phyloP scores from a whole-genome alignment of 2,329 filamentous ascomycete genomes.

The Microascus cirrosus region DNA sequence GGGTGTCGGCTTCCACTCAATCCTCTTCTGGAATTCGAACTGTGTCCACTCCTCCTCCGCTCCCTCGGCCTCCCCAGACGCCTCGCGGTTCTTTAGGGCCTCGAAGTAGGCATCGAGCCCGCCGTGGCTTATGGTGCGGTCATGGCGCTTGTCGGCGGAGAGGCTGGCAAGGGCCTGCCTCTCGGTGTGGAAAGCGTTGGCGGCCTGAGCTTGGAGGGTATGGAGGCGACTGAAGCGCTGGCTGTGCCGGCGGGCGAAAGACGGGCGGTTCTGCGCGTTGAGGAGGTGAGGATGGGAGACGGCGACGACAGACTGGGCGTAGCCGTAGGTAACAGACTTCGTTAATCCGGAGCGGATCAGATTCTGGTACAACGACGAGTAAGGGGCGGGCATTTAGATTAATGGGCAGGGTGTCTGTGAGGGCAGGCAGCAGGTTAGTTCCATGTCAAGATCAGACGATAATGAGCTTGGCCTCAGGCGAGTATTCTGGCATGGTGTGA shows the following conservation, averaged over 20 bases:
- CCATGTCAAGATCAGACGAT: background rate
- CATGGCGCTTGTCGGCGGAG: conserved; percentile 41
- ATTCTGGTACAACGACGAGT: conserved; percentile 58
- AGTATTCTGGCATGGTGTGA: background rate
- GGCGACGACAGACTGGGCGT: conserved; percentile 94
- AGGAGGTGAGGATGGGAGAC: conserved; percentile 71
- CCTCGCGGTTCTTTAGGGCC: conserved; percentile 73
- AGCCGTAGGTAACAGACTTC: conserved; percentile 95
- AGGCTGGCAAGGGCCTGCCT: conserved; percentile 35
- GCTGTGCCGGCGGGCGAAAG: conserved; percentile 47
- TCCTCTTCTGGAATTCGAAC: conserved; percentile 76
- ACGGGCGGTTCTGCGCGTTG: conserved; percentile 60
- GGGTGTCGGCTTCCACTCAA: conserved; percentile 71
- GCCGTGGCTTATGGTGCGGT: conserved; percentile 34
- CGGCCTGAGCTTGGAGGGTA: conserved; percentile 56
- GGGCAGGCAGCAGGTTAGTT: background rate
- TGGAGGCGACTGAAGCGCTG: conserved; percentile 42
- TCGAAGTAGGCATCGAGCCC: conserved; percentile 87
- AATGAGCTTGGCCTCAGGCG: background rate
- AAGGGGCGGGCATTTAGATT: conserved; percentile 83
- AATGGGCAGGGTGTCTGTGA: conserved; percentile 4
- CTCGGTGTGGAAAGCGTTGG: conserved; percentile 59
- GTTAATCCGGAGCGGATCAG: conserved; percentile 92
- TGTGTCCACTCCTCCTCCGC: conserved; percentile 80
- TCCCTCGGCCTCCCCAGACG: conserved; percentile 39